Conservation (phyloP, 176 grass and related monocot genomes). For the Oryza coarctata region DNA sequence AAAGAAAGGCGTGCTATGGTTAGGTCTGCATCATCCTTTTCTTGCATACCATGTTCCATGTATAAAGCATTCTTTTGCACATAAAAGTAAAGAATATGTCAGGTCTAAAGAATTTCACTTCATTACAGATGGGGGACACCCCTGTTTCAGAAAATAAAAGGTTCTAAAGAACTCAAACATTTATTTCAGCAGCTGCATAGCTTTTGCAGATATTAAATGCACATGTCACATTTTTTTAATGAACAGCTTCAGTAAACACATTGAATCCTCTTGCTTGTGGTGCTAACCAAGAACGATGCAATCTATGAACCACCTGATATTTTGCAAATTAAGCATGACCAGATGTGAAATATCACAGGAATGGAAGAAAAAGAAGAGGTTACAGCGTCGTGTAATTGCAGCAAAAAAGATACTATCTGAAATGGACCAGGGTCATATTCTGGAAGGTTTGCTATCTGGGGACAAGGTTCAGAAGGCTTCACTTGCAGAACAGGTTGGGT, state of each 20-base stretch:
- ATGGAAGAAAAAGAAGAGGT: constrained; percentile 90
- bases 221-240: constrained; percentile 16
- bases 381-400: constrained; percentile 58
- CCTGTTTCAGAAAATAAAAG: background rate
- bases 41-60: constrained; percentile 29
- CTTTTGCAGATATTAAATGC: background rate
- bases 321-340: constrained; percentile 31
- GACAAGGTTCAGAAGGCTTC: constrained; percentile 70
- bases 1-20: constrained; percentile 93
- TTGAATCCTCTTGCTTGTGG: background rate
- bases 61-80: constrained; percentile 5
- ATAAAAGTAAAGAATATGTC: background rate
- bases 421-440: constrained; percentile 78
- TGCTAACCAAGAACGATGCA: background rate
- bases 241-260: background rate
- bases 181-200: constrained; percentile 2
- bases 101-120: background rate
- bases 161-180: background rate
- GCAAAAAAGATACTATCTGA: constrained; percentile 80
- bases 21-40: constrained; percentile 68
- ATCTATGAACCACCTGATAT: background rate
- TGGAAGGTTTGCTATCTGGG: constrained; percentile 69
- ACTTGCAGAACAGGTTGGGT: constrained; percentile 72
- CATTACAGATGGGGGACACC: background rate
- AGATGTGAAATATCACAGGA: constrained; percentile 47